Percentiles rank a stretch among this genome's conserved stretches.
phyloP scores from a whole-genome alignment of 371 early-diverging fungal species.

The Actinomucor elegans region DNA sequence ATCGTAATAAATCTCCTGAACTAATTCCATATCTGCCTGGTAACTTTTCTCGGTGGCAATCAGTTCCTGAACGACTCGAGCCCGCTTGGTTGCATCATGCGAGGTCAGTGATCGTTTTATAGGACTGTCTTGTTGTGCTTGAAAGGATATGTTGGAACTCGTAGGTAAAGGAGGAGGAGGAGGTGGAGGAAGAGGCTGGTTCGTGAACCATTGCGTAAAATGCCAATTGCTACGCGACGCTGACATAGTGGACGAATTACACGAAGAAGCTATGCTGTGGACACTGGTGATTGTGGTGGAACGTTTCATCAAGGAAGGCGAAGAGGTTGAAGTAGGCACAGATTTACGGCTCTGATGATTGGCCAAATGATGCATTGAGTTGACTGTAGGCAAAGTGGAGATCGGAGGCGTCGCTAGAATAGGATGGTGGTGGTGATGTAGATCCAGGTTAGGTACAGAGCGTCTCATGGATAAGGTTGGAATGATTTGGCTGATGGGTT shows the following conservation, averaged over 20 bases:
- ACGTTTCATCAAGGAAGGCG: constrained; percentile 15
- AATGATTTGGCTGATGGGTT: constrained; percentile 14
- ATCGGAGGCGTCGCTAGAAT: no score
- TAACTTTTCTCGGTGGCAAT: constrained; percentile 69
- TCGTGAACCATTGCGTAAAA: constrained; percentile 9
- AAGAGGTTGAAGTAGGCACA: constrained; percentile 18
- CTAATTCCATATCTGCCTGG: constrained; percentile 63
- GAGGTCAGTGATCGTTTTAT: background rate
- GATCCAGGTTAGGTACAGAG: background rate
- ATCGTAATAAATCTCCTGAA: constrained; percentile 62
- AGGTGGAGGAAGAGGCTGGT: background rate
- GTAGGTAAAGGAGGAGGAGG: background rate
- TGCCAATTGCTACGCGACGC: background rate
- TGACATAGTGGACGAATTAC: constrained; percentile 20
- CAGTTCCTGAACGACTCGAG: constrained; percentile 46
- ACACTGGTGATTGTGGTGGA: constrained; percentile 25
- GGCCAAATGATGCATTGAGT: background rate
- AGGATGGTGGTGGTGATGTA: no score
- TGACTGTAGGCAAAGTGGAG: background rate
- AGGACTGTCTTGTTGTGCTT: no score
- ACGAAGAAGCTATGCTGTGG: constrained; percentile 13
- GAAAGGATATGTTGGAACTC: no score
- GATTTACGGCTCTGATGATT: constrained; percentile 7
- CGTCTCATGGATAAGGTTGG: background rate
- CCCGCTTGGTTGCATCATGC: background rate